Base-by-base conservation (phyloP, 106 monocot species). In the Dendrobium officinale region DNA sequence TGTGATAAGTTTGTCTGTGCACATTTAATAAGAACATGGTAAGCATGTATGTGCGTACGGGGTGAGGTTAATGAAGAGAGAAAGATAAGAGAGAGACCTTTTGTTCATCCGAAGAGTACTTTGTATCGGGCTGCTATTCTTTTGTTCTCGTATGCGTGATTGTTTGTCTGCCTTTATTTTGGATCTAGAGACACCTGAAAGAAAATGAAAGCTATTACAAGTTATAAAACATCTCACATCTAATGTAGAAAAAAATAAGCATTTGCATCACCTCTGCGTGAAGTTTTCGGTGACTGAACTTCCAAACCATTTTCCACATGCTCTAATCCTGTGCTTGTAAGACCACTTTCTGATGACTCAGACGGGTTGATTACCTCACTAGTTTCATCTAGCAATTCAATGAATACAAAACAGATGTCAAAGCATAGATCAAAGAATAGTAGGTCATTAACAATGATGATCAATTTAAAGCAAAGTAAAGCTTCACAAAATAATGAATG, bases 331-430 rank as follows among this genome's bases (percentile, higher is more conserved):
- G 54, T 20, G 72, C 77, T 84, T 77, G 83, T 82, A 72, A 67
- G 18, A 31, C 74, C 48, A 78, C 85, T 83, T 72, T 86, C 86
- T 68, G 85, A 83, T 26, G 91, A 79, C 24, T 16, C 55, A 5
- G 40, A 66, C 43, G 90, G 79, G 42, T 93, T 77, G 42, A 92
- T 74, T 13, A 95, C 81, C 73, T 91, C 90, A 87, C 88, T 85
- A 56, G 81, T 59, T 83, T 26, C 91, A 85, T 89, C 89, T 91
- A 75, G 37, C 54, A 19, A 76, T 33, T 19, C 79, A 27, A 59
- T 73, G 29, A 79, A 56, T 13, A 67, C 11, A 18, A 40, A 42
- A 54, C 22, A 24, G 13, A 59, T 15, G 31, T 42, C 24, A 48
- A 55, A 68, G 56, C 47, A 79, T 9, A 80, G 13, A 24, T 56